Evolutionary conservation across 2,329 filamentous ascomycete genomes (phyloP), one percentile per base, ranked within the genome.

Genomic region (Raffaelea albimanens): DNA sequence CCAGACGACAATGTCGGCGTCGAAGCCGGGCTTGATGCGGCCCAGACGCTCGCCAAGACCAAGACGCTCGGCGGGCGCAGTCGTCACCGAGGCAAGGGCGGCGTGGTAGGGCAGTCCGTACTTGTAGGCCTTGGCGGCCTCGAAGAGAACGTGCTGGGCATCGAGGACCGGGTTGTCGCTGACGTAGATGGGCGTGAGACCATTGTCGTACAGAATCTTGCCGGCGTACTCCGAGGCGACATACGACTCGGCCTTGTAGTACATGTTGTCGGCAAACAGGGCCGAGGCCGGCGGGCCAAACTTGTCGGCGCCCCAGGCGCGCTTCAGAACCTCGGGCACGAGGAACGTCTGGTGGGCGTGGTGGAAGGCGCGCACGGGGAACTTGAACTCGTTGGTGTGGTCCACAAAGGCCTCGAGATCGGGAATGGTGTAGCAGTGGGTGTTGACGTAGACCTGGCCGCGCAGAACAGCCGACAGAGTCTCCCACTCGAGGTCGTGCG

Each of bases 361-460:
- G 58, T 86, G 82, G 56, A 86, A 85, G 0, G 82, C 80, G 13
- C 78, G 70, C 4, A 85, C 65, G 0, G 76, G 62, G 55, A 86
- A 85, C 51, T 78, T 72, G 65, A 86, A 87, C 67, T 86, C 83
- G 53, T 85, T 83, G 14, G 78, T 83, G 57, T 85, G 80, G 50
- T 82, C 74, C 3, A 86, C 74, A 59, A 85, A 83, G 29, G 78
- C 77, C 61, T 86, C 82, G 8, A 86, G 66, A 55, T 86, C 83
- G 1, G 80, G 73, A 2, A 83, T 70, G 0, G 80, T 85, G 60
- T 86, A 87, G 63, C 83, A 86, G 55, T 87, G 83, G 0, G 78
- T 81, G 63, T 86, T 85, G 53, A 86, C 71, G 50, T 80, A 73
- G 5, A 86, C 79, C 53, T 86, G 79, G 0, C 82, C 82, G 36